Conservation (phyloP, 805 yeast species). For the Candida bentonensis region DNA sequence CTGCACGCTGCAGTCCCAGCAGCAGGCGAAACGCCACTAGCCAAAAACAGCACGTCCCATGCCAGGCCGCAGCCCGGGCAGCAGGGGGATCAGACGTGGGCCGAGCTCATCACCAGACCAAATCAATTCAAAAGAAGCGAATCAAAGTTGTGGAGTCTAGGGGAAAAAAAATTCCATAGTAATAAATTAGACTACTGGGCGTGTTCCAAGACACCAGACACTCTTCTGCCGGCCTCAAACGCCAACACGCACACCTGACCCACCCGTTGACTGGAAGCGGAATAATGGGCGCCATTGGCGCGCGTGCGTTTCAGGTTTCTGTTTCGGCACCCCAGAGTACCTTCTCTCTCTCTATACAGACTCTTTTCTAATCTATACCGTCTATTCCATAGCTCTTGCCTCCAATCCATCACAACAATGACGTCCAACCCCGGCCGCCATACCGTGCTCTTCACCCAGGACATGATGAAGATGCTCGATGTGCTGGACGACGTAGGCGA, state of each 20-base stretch:
- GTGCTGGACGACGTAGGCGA: background rate
- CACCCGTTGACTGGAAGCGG: background rate
- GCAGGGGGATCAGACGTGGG: no score
- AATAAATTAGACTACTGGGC: no score
- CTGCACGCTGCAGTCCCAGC: no score
- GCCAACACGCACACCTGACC: background rate
- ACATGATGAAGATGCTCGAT: constrained; percentile 1
- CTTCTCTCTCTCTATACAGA: background rate
- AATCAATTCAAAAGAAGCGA: no score
- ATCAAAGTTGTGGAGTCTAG: no score
- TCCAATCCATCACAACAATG: background rate
- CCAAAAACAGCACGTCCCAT: no score
- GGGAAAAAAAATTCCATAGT: no score
- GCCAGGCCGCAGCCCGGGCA: no score
- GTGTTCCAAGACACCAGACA: no score
- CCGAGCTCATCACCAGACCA: no score
- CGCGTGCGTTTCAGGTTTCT: background rate
- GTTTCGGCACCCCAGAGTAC: background rate
- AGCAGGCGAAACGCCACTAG: no score
- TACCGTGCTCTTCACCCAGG: background rate
- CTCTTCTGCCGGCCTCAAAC: no score
- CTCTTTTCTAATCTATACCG: background rate
- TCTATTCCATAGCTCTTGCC: background rate
- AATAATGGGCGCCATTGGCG: background rate
- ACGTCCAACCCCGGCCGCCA: background rate